phyloP scores from a whole-genome alignment of 2,329 filamentous ascomycete genomes.

The Aspergillus quadricinctus region DNA sequence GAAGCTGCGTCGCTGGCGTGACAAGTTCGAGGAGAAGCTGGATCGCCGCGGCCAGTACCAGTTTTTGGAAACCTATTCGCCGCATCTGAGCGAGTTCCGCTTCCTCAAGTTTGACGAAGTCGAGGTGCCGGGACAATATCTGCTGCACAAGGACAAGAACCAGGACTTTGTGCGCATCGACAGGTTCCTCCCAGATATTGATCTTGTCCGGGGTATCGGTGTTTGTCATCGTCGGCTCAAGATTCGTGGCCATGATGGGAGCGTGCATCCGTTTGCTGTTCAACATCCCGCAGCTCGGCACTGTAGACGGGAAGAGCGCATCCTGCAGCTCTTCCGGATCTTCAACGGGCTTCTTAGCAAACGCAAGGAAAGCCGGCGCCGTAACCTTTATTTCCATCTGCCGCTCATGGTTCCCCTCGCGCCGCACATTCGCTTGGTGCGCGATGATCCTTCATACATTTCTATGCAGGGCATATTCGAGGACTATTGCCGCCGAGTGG shows the following conservation, averaged over 20 bases:
- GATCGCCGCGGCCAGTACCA: constrained; percentile 72
- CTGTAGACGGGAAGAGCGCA: constrained; percentile 89
- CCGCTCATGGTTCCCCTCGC: constrained; percentile 94
- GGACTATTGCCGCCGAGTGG: constrained; percentile 84
- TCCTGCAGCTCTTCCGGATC: constrained; percentile 92
- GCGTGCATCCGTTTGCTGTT: constrained; percentile 91
- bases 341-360: constrained; percentile 90
- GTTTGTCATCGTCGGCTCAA: constrained; percentile 89
- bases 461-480: constrained; percentile 94
- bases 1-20: constrained; percentile 90
- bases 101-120: constrained; percentile 99
- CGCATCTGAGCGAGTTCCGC: constrained; percentile 90
- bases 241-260: constrained; percentile 96
- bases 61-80: constrained; percentile 79
- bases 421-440: constrained; percentile 89
- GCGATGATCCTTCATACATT: constrained; percentile 92
- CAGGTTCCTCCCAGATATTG: constrained; percentile 90
- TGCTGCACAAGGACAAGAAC: constrained; percentile 98
- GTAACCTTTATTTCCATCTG: constrained; percentile 93
- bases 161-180: constrained; percentile 98
- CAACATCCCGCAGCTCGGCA: constrained; percentile 92
- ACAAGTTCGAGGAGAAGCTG: constrained; percentile 96
- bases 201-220: constrained; percentile 84
- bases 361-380: constrained; percentile 88
- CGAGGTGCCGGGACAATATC: constrained; percentile 93